Evolutionary conservation across 306 rosid genomes (phyloP), one percentile per base, ranked within the genome.

Genomic region (Acacia confusa): DNA sequence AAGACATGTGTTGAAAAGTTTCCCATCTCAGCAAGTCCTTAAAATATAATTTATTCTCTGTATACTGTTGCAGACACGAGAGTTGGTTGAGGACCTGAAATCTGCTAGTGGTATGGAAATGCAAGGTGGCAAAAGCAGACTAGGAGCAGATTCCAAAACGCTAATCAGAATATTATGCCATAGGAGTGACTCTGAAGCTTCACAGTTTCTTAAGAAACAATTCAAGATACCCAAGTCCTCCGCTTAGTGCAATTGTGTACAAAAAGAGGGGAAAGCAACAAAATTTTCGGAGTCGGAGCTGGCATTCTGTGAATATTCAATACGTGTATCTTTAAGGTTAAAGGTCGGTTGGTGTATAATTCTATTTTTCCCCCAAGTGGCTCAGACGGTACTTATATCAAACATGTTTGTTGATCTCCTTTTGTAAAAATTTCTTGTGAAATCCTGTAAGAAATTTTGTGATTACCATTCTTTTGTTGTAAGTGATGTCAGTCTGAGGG

Each of bases 121-220:
- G 79, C 94, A 86, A 82, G 92, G 93, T 55, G 84, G 92, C 52
- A 87, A 87, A 92, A 86, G 97, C 86, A 95, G 81, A 86, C 88
- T 94, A n/a, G 99, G 98, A 82, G 87, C 96, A 80, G 97, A 95
- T 87, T 85, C 94, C 17, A 90, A 93, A 85, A 95, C 99, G 11
- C 81, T 93, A 24, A 53, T 95, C 80, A 91, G 98, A 90, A 85
- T 93, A 84, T 81, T 95, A 38, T 93, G 98, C 81, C 99, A 95
- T 68, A 88, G 99, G 79, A 83, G 86, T 79, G 98, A 93, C 79
- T 83, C 97, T 43, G 99, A 92, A 77, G 99, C 99, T 70, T 92
- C 98, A 48, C 97, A 88, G 41, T 95, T 95, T 83, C 89, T 95
- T 52, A 95, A 93, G 93, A 95, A 93, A 86, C 99, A 95, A 86